A percentile compares a stretch with the other conserved stretches of the same genome.
phyloP scores from a whole-genome alignment of 495 filamentous ascomycete species.

The Antarctomyces pellizariae region DNA sequence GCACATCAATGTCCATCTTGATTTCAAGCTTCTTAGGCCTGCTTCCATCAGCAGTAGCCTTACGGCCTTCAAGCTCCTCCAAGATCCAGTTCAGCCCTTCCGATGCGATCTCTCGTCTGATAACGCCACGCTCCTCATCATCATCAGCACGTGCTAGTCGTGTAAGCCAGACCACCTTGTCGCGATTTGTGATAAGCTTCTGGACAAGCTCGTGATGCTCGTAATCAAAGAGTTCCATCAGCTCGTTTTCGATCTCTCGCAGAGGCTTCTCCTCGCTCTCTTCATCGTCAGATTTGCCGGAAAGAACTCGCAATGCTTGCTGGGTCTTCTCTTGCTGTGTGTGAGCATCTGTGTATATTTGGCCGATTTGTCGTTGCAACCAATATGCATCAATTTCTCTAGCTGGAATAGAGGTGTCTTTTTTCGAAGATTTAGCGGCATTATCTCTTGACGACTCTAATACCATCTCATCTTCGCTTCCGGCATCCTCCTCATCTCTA shows the following conservation, averaged over 20 bases:
- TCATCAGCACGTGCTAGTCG: slow-evolving; percentile 69
- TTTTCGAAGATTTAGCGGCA: slow-evolving; percentile 9
- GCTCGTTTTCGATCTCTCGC: slow-evolving; percentile 88
- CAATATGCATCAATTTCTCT: slow-evolving; percentile 93
- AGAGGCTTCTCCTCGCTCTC: slow-evolving; percentile 52
- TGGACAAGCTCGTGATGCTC: slow-evolving; percentile 86
- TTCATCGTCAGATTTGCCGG: slow-evolving; percentile 37
- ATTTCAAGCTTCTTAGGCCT: slow-evolving; percentile 53
- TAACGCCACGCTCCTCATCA: slow-evolving; percentile 44
- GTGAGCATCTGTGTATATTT: slow-evolving; percentile 72
- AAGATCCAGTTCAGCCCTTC: slow-evolving; percentile 72
- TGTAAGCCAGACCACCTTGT: slow-evolving; percentile 90
- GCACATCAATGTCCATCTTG: slow-evolving; percentile 87
- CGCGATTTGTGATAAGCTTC: slow-evolving; percentile 73
- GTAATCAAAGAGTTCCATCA: slow-evolving; percentile 96
- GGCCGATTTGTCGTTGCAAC: slow-evolving; percentile 81
- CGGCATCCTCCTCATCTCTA: slow-evolving; percentile 24
- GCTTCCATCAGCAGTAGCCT: slow-evolving; percentile 27
- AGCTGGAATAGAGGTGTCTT: slow-evolving; percentile 42
- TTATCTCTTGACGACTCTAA: slow-evolving; percentile 36
- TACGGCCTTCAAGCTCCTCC: slow-evolving; percentile 53
- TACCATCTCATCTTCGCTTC: slow-evolving; percentile 45
- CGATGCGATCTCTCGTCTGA: slow-evolving; percentile 76
- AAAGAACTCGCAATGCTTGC: slow-evolving; percentile 57
- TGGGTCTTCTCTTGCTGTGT: slow-evolving; percentile 72